These are phyloP conservation scores for Podila verticillata DNA, from an alignment of 192 early-diverging fungal species.

Conservation along the genomic window DNA sequence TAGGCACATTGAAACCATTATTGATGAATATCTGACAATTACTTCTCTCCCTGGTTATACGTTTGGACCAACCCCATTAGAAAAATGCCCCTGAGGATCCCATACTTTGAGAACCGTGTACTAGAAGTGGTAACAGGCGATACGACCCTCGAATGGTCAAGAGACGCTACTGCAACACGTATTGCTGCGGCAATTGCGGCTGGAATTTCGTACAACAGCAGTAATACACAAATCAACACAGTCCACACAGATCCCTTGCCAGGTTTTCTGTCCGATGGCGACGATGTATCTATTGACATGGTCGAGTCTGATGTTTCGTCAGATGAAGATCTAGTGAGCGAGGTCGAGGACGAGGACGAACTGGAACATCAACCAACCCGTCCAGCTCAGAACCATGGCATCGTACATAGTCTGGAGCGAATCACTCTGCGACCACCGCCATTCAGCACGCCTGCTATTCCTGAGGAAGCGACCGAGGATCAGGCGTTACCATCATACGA, in stretches of 20 bases:
- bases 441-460: too few species aligned
- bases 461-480: too few species aligned
- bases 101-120: constrained; percentile 35
- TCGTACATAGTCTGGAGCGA: too few species aligned
- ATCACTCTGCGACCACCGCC: too few species aligned
- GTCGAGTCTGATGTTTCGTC: constrained; percentile 14
- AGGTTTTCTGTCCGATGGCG: background rate
- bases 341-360: background rate
- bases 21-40: too few species aligned
- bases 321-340: background rate
- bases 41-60: too few species aligned
- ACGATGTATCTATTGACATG: constrained; percentile 19
- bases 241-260: constrained; percentile 28
- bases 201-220: background rate
- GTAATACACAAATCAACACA: constrained; percentile 19
- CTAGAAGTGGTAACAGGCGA: constrained; percentile 26
- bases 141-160: constrained; percentile 36
- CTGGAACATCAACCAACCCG: too few species aligned
- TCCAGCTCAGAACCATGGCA: too few species aligned
- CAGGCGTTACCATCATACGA: constrained; percentile 15
- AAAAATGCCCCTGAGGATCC: constrained; percentile 39
- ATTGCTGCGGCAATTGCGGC: constrained; percentile 22
- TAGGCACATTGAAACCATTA: too few species aligned
- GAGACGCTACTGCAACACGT: constrained; percentile 19
- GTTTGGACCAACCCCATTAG: background rate